Base-by-base conservation (phyloP, 768 basidiomycete genomes). In the Lentinula detonsa region DNA sequence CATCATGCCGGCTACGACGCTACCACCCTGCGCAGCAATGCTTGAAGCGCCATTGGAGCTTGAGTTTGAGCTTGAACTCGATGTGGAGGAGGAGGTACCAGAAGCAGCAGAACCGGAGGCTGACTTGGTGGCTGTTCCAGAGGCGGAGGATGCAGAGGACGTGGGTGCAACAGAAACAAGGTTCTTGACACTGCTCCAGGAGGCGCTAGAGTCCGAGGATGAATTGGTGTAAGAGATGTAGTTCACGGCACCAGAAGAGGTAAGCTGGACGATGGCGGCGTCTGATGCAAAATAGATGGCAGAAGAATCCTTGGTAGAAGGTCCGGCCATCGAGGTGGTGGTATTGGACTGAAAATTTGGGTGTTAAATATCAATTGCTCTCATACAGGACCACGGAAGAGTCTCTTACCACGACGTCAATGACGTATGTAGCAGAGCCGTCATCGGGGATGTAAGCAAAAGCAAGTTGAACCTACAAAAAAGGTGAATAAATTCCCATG, bases 391-490 rank as follows among this genome's bases (percentile, higher is more conserved):
- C 16, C 34, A 51, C 48, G 23, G 54, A 8, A 13, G 7, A 15
- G 45, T 16, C 28, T 62, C 67, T 5, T 70, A 85, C 85, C 73
- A 84, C 77, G 60, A 90, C 87, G 67, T 90, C 85, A 70, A 91
- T 74, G 52, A 93, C 80, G 66, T 88, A 92, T n/a, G 86, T 86
- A 23, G 78, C 76, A 16, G 82, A 85, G 63, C 84, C 83, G 69
- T 93, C 87, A 69, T 86, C 79, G 18, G 91, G 90, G 62, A 93
- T 78, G 73, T 85, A 93, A 2, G 87, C 88, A 68, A 93, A 87
- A 70, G 89, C 85, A 61, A 85, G 77, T 65, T 90, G 89, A 13
- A 87, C 85, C 80, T 87, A 52, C 18, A 9, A 52, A 9, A 28
- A 28, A 28, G 28, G 4, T 28, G 50, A 23, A 5, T 23, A 52